Percentiles rank a stretch among this genome's conserved stretches.
Conservation (phyloP, 768 basidiomycete species). For the Boletus reticulatus region DNA sequence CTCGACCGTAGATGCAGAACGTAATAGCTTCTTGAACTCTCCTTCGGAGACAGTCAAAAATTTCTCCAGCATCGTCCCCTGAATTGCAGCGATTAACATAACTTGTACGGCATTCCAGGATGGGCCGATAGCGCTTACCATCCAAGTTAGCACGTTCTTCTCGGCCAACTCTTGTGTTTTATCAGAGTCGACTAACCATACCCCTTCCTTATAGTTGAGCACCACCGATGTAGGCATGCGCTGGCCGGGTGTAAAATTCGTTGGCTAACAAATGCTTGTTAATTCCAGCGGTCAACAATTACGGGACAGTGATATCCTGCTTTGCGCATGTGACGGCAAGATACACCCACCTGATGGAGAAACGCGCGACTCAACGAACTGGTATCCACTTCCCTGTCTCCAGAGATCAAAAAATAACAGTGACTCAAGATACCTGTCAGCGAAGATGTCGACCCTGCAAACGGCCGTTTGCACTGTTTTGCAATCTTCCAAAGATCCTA, state of each 20-base stretch:
- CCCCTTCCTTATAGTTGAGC: conserved; percentile 62
- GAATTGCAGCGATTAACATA: background rate
- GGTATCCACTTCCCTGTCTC: conserved; percentile 63
- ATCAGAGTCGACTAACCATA: conserved; percentile 65
- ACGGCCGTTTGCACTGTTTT: conserved; percentile 52
- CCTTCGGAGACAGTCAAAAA: conserved; percentile 66
- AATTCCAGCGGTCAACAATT: background rate
- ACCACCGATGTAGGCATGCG: conserved; percentile 71
- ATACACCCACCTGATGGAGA: conserved; percentile 47
- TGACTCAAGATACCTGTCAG: conserved; percentile 81
- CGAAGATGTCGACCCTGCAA: conserved; percentile 89
- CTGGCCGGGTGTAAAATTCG: conserved; percentile 73
- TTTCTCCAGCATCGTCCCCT: conserved; percentile 91
- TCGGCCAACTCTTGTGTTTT: conserved; percentile 40
- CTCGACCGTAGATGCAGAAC: conserved; percentile 28
- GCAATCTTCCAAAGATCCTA: conserved; percentile 70
- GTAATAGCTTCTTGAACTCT: conserved; percentile 60
- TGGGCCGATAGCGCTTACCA: conserved; percentile 45
- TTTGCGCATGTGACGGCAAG: background rate
- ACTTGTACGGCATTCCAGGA: background rate
- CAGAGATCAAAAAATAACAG: conserved; percentile 84
- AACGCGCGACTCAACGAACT: conserved; percentile 61
- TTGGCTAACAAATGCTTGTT: conserved; percentile 39
- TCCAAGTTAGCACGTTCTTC: conserved; percentile 74
- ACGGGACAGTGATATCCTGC: too few species aligned